These are phyloP conservation scores for Pistacia atlantica DNA, from an alignment of 345 rosid genomes.

Conservation along the genomic window DNA sequence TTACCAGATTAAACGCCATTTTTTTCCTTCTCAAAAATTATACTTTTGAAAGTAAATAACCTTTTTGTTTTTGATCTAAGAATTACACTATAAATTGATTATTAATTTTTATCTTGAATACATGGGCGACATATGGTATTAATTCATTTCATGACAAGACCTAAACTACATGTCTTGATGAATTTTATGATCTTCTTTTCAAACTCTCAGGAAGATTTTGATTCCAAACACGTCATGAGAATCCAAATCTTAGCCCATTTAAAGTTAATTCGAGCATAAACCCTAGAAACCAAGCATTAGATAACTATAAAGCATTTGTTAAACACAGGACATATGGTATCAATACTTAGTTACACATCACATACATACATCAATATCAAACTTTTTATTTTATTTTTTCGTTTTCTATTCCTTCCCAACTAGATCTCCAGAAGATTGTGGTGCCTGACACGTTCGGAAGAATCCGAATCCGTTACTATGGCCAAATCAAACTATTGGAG, in stretches of 20 bases:
- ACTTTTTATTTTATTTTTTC: too few species aligned
- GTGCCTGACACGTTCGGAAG: constrained; percentile 18
- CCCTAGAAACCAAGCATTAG: background rate
- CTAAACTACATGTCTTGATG: background rate
- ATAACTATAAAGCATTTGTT: background rate
- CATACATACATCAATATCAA: constrained; percentile 1
- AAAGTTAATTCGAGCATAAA: background rate
- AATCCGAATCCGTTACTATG: constrained; percentile 25
- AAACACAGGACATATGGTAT: background rate
- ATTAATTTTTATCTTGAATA: background rate
- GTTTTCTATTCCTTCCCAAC: constrained; percentile 3
- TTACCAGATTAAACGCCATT: too few species aligned
- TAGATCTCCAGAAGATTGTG: constrained; percentile 17
- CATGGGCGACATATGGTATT: constrained; percentile 6
- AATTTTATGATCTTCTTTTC: background rate
- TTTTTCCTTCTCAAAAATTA: too few species aligned
- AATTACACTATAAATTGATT: background rate
- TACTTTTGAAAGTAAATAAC: too few species aligned
- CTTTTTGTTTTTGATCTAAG: background rate
- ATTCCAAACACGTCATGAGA: background rate
- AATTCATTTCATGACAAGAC: constrained; percentile 1
- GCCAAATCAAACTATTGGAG: background rate
- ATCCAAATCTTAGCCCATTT: background rate
- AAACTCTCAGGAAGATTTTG: constrained; percentile 4
- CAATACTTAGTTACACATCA: constrained; percentile 27